A percentile compares a stretch with the other conserved stretches of the same genome.
These are phyloP conservation scores for Suhomyces pyralidae DNA, from an alignment of 805 yeast genomes.

Conservation along the genomic window DNA sequence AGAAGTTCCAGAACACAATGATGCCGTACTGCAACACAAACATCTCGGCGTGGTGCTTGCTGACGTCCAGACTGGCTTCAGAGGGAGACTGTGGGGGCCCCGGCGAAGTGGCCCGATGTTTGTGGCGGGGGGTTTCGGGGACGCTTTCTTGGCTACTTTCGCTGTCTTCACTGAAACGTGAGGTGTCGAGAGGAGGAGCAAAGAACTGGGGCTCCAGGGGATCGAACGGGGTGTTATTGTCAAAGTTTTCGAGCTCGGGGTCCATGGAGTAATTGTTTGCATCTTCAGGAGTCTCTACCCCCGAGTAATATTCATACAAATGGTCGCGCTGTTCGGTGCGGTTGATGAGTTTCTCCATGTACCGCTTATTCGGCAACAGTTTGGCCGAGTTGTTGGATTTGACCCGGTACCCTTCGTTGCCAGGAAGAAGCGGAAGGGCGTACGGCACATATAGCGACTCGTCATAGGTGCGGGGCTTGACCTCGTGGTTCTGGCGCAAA, in stretches of 20 bases:
- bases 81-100: neutral
- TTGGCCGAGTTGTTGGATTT: constrained; percentile 61
- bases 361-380: constrained; percentile 38
- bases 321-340: constrained; percentile 85
- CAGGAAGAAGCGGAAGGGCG: constrained; percentile 81
- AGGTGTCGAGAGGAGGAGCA: constrained; percentile 42
- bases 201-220: constrained; percentile 93
- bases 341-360: constrained; percentile 77
- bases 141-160: neutral
- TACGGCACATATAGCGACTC: constrained; percentile 93
- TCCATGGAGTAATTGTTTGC: constrained; percentile 47
- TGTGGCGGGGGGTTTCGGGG: constrained; percentile 12
- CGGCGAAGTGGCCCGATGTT: neutral
- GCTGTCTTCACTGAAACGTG: constrained; percentile 14
- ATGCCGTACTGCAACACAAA: constrained; percentile 91
- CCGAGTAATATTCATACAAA: constrained; percentile 86
- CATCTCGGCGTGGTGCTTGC: constrained; percentile 75
- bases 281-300: constrained; percentile 63
- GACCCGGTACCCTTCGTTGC: constrained; percentile 72
- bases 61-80: constrained; percentile 30
- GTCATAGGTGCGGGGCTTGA: constrained; percentile 82
- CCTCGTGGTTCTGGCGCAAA: constrained; percentile 68
- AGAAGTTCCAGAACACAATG: constrained; percentile 96
- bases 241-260: constrained; percentile 40
- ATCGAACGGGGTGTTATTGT: constrained; percentile 61